A percentile compares a stretch with the other conserved stretches of the same genome.
Evolutionary conservation across 1,139 yeast genomes (phyloP).

Genomic region (Meyerozyma carpophila): DNA sequence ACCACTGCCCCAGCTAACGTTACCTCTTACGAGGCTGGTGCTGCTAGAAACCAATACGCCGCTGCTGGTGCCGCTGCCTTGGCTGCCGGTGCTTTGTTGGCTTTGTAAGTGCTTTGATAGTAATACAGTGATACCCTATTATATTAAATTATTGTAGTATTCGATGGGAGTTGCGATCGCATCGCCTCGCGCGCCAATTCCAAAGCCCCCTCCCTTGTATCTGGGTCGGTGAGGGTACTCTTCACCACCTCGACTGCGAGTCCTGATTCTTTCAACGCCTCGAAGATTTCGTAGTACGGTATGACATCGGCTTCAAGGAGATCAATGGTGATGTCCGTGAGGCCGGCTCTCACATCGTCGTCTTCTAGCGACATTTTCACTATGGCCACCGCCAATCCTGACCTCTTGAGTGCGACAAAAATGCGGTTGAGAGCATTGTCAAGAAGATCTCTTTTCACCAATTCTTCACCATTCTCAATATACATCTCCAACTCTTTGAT

Average conservation of each 20-base stretch:
- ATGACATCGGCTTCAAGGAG: slow-evolving; percentile 26
- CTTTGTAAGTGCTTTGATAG: slow-evolving; percentile 29
- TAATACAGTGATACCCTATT: slow-evolving; percentile 1
- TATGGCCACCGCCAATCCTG: slow-evolving; percentile 26
- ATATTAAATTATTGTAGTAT: slow-evolving; percentile 1
- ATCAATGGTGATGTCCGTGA: slow-evolving; percentile 21
- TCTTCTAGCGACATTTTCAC: slow-evolving; percentile 26
- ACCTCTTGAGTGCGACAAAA: slow-evolving; percentile 22
- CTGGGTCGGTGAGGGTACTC: slow-evolving; percentile 23
- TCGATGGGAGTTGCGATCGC: slow-evolving; percentile 1
- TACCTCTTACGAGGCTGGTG: slow-evolving; percentile 34
- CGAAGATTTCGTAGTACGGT: slow-evolving; percentile 29
- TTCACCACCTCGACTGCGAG: slow-evolving; percentile 25
- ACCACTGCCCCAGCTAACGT: slow-evolving; percentile 24
- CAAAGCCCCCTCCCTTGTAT: slow-evolving; percentile 24
- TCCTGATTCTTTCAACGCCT: slow-evolving; percentile 27
- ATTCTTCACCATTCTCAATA: slow-evolving; percentile 2
- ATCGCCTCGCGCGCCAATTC: slow-evolving; percentile 20
- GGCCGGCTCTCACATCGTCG: slow-evolving; percentile 21
- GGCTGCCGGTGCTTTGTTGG: slow-evolving; percentile 50
- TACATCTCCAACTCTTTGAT: not conserved
- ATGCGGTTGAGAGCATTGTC: slow-evolving; percentile 20
- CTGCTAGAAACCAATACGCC: slow-evolving; percentile 25
- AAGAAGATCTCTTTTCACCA: slow-evolving; percentile 10
- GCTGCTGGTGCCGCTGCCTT: slow-evolving; percentile 45